phyloP scores from a whole-genome alignment of 345 rosid genomes.

The Rhizophora mangle region DNA sequence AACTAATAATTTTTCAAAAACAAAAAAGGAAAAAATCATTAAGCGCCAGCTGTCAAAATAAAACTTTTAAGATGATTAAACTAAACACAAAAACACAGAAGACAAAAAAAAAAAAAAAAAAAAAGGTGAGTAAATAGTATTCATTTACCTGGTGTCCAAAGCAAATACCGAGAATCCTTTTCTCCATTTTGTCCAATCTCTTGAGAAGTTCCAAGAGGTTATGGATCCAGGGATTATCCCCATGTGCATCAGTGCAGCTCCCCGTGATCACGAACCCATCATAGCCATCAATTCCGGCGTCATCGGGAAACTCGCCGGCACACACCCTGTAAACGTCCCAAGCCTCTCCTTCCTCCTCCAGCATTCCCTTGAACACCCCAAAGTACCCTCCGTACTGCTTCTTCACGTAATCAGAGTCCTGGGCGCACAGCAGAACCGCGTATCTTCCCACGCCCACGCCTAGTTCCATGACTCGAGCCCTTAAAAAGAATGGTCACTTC shows the following conservation, averaged over 20 bases:
- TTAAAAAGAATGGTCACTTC: neutral
- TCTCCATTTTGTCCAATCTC: slow-evolving; percentile 46
- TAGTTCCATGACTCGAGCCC: slow-evolving; percentile 5
- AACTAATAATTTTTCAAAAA: neutral
- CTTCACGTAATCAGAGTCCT: slow-evolving; percentile 63
- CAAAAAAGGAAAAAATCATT: neutral
- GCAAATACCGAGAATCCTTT: slow-evolving; percentile 62
- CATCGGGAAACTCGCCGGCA: slow-evolving; percentile 52
- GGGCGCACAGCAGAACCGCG: slow-evolving; percentile 62
- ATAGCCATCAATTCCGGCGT: slow-evolving; percentile 34
- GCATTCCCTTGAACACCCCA: slow-evolving; percentile 49
- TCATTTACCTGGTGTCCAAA: slow-evolving; percentile 69
- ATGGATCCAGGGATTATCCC: slow-evolving; percentile 58
- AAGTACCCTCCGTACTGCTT: slow-evolving; percentile 51
- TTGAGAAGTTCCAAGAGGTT: slow-evolving; percentile 40
- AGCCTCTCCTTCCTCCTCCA: slow-evolving; percentile 56
- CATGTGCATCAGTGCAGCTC: slow-evolving; percentile 65
- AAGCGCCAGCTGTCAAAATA: too few relatives aligned
- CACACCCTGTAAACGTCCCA: slow-evolving; percentile 52
- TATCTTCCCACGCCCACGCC: slow-evolving; percentile 40
- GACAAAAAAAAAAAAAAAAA: neutral
- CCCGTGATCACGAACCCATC: slow-evolving; percentile 71
- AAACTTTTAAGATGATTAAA: neutral
- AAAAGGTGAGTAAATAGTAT: neutral
- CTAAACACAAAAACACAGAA: neutral